Evolutionary conservation across 176 grass and related monocot species (phyloP), one percentile per base, ranked within the genome.

Genomic region (Bothriochloa decipiens): DNA sequence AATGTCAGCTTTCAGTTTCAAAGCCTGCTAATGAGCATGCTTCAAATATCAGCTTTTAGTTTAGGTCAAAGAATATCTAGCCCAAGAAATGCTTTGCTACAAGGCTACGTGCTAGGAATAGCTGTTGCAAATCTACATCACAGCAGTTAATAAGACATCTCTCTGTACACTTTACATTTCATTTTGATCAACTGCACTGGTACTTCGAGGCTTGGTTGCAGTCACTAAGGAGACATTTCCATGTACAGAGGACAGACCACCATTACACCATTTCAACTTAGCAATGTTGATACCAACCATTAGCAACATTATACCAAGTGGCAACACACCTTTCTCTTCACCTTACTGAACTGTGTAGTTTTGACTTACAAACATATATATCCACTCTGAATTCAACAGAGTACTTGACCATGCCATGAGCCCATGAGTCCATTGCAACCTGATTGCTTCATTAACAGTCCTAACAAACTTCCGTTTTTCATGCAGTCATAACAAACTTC

Each of bases 201-300:
- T 58, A 78, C 40, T 8, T 13, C 42, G 11, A 22, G 11, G 73
- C 33, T 49, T 60, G 45, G 25, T 65, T 72, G 53, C 53, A 83
- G 42, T 52, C 58, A 65, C 83, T 81, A 46, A 52, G n/a, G 52
- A 65, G 45, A 72, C 36, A 42, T 73, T 45, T 46, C 49, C 27
- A 36, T 50, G 29, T 72, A 68, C 15, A 68, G 13, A 32, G 29
- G 29, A 32, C 29, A 32, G 29, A 32, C 29, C 29, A 32, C 29
- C 29, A 32, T 32, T 62, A 62, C 58, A 25, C 8, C 58, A 26
- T 62, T 84, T 20, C 22, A 84, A 68, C 23, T 66, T 46, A 35
- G 35, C 23, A 78, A 61, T 16, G 43, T 1, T 40, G 16, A 71
- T 64, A 29, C 20, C 27, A 45, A 65, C 67, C 20, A 65, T 43